Conservation (phyloP, 1,139 yeast species). For the Arxiozyma slooffiae region DNA sequence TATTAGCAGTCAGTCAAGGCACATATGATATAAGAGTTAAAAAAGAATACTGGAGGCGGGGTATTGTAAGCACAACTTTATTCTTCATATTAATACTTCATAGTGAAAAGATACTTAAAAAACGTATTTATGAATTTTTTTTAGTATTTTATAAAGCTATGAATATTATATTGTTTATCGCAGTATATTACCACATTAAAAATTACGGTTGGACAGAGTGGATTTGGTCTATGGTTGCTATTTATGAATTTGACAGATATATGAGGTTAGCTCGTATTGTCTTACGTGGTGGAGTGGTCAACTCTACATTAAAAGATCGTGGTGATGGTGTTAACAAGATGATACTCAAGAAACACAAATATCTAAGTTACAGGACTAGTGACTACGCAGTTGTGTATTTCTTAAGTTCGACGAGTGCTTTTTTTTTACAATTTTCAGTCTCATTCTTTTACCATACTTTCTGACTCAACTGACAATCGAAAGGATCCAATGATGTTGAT, state of each 20-base stretch:
- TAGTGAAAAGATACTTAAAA: slow-evolving; percentile 38
- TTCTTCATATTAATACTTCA: slow-evolving; percentile 38
- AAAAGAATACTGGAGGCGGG: slow-evolving; percentile 34
- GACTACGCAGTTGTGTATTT: slow-evolving; percentile 55
- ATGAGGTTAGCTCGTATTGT: slow-evolving; percentile 31
- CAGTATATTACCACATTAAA: slow-evolving; percentile 36
- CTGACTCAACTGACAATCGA: slow-evolving; percentile 22
- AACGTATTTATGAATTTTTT: slow-evolving; percentile 37
- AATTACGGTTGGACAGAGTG: slow-evolving; percentile 38
- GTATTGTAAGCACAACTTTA: slow-evolving; percentile 41
- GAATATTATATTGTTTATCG: slow-evolving; percentile 31
- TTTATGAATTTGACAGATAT: slow-evolving; percentile 34
- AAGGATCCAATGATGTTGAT: slow-evolving; percentile 31
- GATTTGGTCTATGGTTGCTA: slow-evolving; percentile 35
- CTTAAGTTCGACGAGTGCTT: slow-evolving; percentile 36
- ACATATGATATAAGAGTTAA: slow-evolving; percentile 18
- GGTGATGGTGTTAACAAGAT: slow-evolving; percentile 35
- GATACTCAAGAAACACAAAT: slow-evolving; percentile 34
- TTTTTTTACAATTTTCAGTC: slow-evolving; percentile 48
- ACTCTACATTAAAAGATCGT: slow-evolving; percentile 27
- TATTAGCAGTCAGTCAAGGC: slow-evolving; percentile 29
- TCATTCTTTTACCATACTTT: slow-evolving; percentile 56
- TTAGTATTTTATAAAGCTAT: slow-evolving; percentile 33
- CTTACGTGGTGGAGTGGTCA: slow-evolving; percentile 32
- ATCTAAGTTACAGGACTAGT: slow-evolving; percentile 49